Evolutionary conservation across 768 basidiomycete genomes (phyloP).

Genomic region (Trametes cingulata): DNA sequence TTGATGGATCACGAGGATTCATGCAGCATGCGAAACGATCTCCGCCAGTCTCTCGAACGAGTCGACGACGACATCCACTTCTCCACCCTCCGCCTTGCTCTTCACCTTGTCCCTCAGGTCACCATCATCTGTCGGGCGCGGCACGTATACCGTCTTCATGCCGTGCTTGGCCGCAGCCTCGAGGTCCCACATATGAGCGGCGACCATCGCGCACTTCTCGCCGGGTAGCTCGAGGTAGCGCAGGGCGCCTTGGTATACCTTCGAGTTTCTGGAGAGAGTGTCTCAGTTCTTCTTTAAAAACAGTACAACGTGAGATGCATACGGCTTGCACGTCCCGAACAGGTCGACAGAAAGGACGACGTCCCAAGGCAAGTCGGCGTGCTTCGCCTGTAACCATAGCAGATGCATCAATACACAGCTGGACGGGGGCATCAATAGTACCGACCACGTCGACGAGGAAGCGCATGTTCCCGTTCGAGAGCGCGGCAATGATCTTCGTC

Average conservation of each 20-base stretch:
- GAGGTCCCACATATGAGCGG: slow-evolving; percentile 59
- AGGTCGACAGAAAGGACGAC: slow-evolving; percentile 59
- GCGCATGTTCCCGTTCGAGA: slow-evolving; percentile 66
- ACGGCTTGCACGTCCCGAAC: slow-evolving; percentile 67
- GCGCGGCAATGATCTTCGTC: slow-evolving; percentile 45
- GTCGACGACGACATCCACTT: slow-evolving; percentile 55
- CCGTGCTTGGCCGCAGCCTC: slow-evolving; percentile 52
- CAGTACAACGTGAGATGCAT: slow-evolving; percentile 18
- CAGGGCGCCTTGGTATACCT: slow-evolving; percentile 50
- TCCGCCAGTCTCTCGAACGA: slow-evolving; percentile 50
- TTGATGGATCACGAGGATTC: no score
- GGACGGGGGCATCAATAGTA: not conserved
- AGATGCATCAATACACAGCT: not conserved
- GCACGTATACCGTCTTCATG: slow-evolving; percentile 60
- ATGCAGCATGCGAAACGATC: slow-evolving; percentile 13
- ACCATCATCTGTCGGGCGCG: slow-evolving; percentile 48
- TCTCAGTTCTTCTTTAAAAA: not conserved
- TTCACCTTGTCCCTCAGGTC: slow-evolving; percentile 35
- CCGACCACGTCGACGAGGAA: slow-evolving; percentile 60
- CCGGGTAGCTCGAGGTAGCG: slow-evolving; percentile 51
- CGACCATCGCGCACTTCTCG: slow-evolving; percentile 60
- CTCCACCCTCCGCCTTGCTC: slow-evolving; percentile 53
- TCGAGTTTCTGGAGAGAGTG: slow-evolving; percentile 41
- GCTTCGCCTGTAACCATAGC: slow-evolving; percentile 49
- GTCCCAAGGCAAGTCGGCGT: slow-evolving; percentile 63